Conservation (phyloP, 2,329 filamentous ascomycete genomes). For the Paraphaeosphaeria minitans region DNA sequence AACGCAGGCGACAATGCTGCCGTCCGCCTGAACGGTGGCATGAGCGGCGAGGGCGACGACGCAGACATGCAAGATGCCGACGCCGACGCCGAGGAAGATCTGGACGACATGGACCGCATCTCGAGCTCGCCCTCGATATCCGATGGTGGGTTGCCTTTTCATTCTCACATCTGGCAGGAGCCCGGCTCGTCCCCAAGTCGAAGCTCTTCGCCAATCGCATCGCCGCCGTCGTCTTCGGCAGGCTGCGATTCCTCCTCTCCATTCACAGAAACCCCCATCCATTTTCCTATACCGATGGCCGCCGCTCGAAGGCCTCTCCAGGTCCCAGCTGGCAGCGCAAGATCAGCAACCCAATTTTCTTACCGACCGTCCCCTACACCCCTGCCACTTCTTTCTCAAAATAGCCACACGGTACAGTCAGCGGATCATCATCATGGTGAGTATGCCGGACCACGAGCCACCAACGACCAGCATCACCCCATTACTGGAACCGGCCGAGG, state of each 20-base stretch:
- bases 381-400: constrained; percentile 36
- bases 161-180: constrained; percentile 44
- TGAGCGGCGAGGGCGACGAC: constrained; percentile 50
- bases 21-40: constrained; percentile 41
- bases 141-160: constrained; percentile 76
- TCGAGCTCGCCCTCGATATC: constrained; percentile 98
- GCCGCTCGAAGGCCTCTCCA: constrained; percentile 26
- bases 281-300: constrained; percentile 47
- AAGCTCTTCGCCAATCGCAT: constrained; percentile 34
- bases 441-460: constrained; percentile 47
- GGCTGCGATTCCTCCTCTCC: constrained; percentile 50
- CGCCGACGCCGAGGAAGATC: constrained; percentile 67
- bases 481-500: neutral
- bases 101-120: constrained; percentile 96
- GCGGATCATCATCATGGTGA: constrained; percentile 58
- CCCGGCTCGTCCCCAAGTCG: constrained; percentile 51
- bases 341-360: constrained; percentile 34
- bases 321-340: constrained; percentile 39
- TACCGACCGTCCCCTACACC: constrained; percentile 42
- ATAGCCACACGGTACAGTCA: constrained; percentile 35
- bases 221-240: constrained; percentile 30
- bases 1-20: constrained; percentile 37
- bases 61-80: constrained; percentile 67
- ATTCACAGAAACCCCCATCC: constrained; percentile 49
- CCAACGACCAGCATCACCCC: constrained; percentile 13